These are phyloP conservation scores for Cenchrus purpureus DNA, from an alignment of 176 grass and related monocot genomes.

Conservation along the genomic window DNA sequence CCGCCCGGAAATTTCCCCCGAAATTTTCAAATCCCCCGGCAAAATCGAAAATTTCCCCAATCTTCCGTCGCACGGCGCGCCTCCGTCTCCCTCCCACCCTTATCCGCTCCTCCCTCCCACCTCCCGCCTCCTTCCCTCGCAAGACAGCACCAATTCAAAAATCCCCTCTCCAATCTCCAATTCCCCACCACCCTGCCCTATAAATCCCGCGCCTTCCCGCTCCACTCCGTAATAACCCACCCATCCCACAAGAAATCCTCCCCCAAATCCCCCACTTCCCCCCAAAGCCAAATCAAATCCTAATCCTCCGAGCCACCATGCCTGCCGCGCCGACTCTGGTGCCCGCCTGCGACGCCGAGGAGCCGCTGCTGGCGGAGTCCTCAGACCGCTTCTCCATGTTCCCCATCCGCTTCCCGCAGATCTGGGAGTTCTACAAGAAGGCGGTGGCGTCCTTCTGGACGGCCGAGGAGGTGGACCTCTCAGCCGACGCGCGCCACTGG, in stretches of 20 bases:
- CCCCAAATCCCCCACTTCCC: background rate
- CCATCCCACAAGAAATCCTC: background rate
- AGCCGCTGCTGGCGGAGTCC: slow-evolving; percentile 73
- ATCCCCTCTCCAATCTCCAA: slow-evolving; percentile 4
- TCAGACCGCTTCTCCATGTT: slow-evolving; percentile 85
- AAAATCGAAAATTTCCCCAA: slow-evolving; percentile 41
- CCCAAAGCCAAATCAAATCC: too few relatives aligned
- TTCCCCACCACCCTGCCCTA: background rate
- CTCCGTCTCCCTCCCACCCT: background rate
- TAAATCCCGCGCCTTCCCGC: background rate
- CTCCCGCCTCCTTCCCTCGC: slow-evolving; percentile 47
- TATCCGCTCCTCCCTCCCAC: slow-evolving; percentile 38
- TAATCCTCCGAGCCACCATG: slow-evolving; percentile 42
- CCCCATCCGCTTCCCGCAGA: slow-evolving; percentile 63
- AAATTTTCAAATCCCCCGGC: slow-evolving; percentile 45
- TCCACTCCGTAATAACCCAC: background rate
- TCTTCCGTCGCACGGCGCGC: slow-evolving; percentile 48
- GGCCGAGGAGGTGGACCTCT: slow-evolving; percentile 81
- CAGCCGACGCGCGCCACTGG: slow-evolving; percentile 70
- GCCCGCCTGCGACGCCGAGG: slow-evolving; percentile 65
- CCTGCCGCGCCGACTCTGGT: slow-evolving; percentile 52
- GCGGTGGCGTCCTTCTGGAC: slow-evolving; percentile 93
- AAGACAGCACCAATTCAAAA: slow-evolving; percentile 55
- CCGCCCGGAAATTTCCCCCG: background rate
- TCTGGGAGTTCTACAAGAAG: slow-evolving; percentile 96